These are phyloP conservation scores for Venturia nashicola DNA, from an alignment of 2,329 filamentous ascomycete genomes.

Conservation along the genomic window DNA sequence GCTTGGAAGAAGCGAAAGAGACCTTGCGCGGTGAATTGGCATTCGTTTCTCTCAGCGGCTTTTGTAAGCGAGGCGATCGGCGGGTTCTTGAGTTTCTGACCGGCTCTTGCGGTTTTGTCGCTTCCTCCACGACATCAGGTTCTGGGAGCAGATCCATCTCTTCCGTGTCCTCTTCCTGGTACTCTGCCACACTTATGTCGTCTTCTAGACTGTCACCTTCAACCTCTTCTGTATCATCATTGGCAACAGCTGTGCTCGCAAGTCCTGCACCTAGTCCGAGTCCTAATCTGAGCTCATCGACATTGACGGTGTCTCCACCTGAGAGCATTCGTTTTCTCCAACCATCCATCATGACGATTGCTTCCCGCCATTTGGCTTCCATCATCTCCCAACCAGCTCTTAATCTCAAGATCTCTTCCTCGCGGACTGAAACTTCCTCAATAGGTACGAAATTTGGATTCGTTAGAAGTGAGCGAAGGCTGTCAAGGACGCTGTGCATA, in stretches of 20 bases:
- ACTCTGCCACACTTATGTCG: neutral
- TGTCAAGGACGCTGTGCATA: conserved; percentile 65
- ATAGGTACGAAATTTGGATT: conserved; percentile 95
- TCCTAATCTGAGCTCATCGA: conserved; percentile 49
- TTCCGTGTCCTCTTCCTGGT: neutral
- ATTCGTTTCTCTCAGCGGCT: conserved; percentile 22
- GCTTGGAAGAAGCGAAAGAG: conserved; percentile 19
- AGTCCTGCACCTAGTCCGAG: conserved; percentile 41
- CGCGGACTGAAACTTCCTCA: conserved; percentile 84
- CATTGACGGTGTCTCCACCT: conserved; percentile 56
- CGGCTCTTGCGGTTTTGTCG: neutral
- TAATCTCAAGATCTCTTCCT: conserved; percentile 77
- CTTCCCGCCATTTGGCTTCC: conserved; percentile 82
- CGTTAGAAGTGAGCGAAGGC: conserved; percentile 72
- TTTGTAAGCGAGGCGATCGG: conserved; percentile 11
- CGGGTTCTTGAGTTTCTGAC: conserved; percentile 21
- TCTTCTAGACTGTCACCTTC: conserved; percentile 1
- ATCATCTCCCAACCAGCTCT: conserved; percentile 86
- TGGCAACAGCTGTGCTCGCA: neutral
- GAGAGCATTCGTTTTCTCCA: conserved; percentile 76
- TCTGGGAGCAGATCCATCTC: neutral
- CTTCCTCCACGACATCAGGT: conserved; percentile 6
- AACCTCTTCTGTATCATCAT: neutral
- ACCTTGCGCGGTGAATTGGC: conserved; percentile 26
- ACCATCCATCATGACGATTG: conserved; percentile 78